Evolutionary conservation across 768 basidiomycete genomes (phyloP).

Genomic region (Hygrocybe coccinea): DNA sequence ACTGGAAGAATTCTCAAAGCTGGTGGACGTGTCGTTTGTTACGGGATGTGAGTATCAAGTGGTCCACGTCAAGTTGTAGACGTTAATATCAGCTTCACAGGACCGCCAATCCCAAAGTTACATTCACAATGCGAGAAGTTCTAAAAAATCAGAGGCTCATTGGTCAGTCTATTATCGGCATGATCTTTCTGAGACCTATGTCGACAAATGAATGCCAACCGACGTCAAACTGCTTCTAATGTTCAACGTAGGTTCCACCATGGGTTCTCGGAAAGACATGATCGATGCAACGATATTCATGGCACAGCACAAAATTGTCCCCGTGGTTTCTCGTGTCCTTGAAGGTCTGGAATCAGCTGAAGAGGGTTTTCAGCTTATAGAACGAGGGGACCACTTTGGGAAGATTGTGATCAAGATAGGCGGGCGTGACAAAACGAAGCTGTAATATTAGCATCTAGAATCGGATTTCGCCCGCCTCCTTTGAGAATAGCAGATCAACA

Average conservation of each 20-base stretch:
- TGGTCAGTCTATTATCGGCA: conserved; percentile 40
- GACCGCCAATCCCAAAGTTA: conserved; percentile 56
- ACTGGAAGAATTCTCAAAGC: conserved; percentile 46
- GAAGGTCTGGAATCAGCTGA: conserved; percentile 59
- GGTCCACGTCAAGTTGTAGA: not conserved
- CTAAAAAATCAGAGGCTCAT: conserved; percentile 68
- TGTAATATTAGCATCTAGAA: not conserved
- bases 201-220: too few species aligned
- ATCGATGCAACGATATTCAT: conserved; percentile 68
- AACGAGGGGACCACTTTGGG: conserved; percentile 65
- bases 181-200: not conserved
- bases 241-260: conserved; percentile 58
- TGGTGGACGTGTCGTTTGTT: conserved; percentile 58
- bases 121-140: conserved; percentile 75
- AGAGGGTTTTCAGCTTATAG: conserved; percentile 65
- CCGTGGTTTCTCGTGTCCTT: conserved; percentile 66
- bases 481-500: not conserved
- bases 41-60: conserved; percentile 51
- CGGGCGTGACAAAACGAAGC: not conserved
- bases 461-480: not conserved
- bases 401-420: conserved; percentile 62
- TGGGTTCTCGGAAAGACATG: conserved; percentile 78
- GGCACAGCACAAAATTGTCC: conserved; percentile 58
- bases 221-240: too few species aligned
- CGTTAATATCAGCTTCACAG: conserved; percentile 30